phyloP scores from a whole-genome alignment of 2,329 filamentous ascomycete species.

The Penicillium sp. region DNA sequence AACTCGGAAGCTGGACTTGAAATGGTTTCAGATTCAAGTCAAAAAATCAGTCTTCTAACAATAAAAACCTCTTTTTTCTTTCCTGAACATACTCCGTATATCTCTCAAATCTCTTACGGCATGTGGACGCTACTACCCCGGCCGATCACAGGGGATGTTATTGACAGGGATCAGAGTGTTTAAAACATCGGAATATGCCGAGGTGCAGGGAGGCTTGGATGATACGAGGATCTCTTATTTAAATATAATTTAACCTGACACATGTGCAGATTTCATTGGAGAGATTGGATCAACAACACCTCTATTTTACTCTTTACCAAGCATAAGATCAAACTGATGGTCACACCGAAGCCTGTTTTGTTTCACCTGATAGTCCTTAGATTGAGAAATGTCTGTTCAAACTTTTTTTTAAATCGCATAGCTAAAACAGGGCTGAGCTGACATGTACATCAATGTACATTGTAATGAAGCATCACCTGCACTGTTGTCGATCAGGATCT shows the following conservation, averaged over 20 bases:
- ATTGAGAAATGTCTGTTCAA: too few species aligned
- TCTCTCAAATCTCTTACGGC: neutral
- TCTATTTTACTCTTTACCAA: neutral
- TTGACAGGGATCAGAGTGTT: slow-evolving; percentile 6
- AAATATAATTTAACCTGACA: neutral
- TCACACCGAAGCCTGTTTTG: neutral
- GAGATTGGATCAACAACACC: neutral
- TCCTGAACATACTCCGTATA: too few species aligned
- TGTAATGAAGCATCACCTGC: slow-evolving; percentile 21
- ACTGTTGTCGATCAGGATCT: slow-evolving; percentile 22
- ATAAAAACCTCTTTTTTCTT: neutral
- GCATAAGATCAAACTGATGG: neutral
- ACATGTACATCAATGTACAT: slow-evolving; percentile 9
- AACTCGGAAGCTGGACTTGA: neutral
- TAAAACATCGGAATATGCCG: slow-evolving; percentile 21
- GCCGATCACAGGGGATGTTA: slow-evolving; percentile 9
- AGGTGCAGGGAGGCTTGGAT: slow-evolving; percentile 8
- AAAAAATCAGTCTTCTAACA: neutral
- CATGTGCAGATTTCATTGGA: neutral
- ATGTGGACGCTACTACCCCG: neutral
- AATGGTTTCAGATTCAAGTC: slow-evolving; percentile 5
- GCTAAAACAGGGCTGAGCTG: slow-evolving; percentile 20
- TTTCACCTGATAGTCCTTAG: neutral
- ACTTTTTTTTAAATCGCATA: too few species aligned
- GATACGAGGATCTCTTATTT: slow-evolving; percentile 5